Evolutionary conservation across 805 yeast genomes (phyloP).

Genomic region (Saturnispora halmiae): DNA sequence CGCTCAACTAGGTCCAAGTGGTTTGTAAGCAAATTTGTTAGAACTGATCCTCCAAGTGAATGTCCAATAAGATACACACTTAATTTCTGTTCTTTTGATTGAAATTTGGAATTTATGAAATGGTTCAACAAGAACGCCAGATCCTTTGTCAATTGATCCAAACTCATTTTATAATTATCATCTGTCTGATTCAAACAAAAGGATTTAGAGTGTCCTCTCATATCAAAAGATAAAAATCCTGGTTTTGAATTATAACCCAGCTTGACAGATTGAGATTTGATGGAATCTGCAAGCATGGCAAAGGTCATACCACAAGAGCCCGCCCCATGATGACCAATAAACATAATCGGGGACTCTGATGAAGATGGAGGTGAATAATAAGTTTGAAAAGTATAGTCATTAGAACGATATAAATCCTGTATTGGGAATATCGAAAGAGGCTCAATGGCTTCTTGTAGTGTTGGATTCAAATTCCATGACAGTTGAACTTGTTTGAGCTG

Average conservation of each 20-base stretch:
- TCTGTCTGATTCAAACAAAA: constrained; percentile 17
- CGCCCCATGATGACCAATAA: constrained; percentile 88
- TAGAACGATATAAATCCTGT: constrained; percentile 19
- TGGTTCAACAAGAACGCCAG: constrained; percentile 38
- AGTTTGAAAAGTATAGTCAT: constrained; percentile 36
- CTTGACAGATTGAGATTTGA: constrained; percentile 31
- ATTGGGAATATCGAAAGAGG: constrained; percentile 17
- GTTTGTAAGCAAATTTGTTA: constrained; percentile 42
- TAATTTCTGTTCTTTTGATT: too few relatives aligned
- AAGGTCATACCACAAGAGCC: constrained; percentile 83
- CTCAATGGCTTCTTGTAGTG: background rate
- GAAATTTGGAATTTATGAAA: constrained; percentile 25
- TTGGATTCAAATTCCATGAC: constrained; percentile 1
- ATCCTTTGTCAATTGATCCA: constrained; percentile 52
- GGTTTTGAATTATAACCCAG: constrained; percentile 31
- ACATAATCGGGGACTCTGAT: constrained; percentile 39
- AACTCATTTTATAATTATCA: constrained; percentile 31
- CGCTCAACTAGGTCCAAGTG: constrained; percentile 15
- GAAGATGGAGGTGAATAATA: constrained; percentile 47
- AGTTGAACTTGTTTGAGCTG: constrained; percentile 2
- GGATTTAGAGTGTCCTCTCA: constrained; percentile 76
- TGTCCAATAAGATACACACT: constrained; percentile 68
- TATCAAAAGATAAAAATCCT: constrained; percentile 67
- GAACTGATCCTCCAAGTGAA: constrained; percentile 84
- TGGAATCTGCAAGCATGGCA: constrained; percentile 40